A percentile compares a stretch with the other conserved stretches of the same genome.
phyloP scores from a whole-genome alignment of 2,329 filamentous ascomycete genomes.

The Xylariaceae sp. region DNA sequence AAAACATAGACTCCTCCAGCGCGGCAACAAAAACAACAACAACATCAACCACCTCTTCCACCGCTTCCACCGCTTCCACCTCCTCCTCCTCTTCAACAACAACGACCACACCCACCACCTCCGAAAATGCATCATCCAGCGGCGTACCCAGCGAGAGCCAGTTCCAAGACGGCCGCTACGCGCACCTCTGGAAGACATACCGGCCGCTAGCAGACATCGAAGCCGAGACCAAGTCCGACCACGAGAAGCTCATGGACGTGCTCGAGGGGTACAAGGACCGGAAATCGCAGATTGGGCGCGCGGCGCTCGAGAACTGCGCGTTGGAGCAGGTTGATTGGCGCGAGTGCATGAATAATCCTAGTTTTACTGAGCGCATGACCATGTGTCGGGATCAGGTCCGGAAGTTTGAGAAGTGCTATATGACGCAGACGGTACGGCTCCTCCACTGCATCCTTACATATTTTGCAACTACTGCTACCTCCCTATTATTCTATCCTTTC shows the following conservation, averaged over 20 bases:
- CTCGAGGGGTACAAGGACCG: conserved; percentile 81
- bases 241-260: conserved; percentile 76
- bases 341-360: conserved; percentile 74
- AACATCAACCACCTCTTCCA: conserved; percentile 1
- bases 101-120: conserved; percentile 30
- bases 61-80: background rate
- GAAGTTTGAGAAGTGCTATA: conserved; percentile 81
- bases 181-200: conserved; percentile 92
- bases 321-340: conserved; percentile 79
- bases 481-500: no score
- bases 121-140: no score
- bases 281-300: conserved; percentile 69
- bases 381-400: conserved; percentile 77
- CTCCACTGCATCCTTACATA: background rate
- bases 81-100: background rate
- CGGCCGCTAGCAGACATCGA: conserved; percentile 67
- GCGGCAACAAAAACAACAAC: conserved; percentile 18
- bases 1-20: no score
- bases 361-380: conserved; percentile 63
- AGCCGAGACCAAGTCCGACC: conserved; percentile 64
- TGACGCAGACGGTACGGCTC: conserved; percentile 69
- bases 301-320: conserved; percentile 90
- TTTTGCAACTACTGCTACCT: background rate
- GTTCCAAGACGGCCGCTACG: conserved; percentile 61
- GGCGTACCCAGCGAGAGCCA: conserved; percentile 51